Base-by-base conservation (phyloP, 352 stramenopile genomes). In the Phytophthora niederhauseri region DNA sequence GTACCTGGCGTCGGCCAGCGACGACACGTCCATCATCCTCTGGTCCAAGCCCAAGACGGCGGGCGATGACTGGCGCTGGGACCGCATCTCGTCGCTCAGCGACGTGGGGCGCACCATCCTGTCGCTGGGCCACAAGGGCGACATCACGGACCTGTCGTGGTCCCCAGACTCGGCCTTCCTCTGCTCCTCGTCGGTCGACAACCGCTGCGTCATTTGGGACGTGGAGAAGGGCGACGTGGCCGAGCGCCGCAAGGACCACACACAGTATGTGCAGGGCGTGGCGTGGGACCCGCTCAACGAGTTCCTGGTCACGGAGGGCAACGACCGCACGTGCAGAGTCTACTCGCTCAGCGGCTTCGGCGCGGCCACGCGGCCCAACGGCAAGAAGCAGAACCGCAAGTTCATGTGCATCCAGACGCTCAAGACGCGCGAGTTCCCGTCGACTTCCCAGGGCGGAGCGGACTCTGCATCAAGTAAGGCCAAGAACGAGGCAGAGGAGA, bases 191-290 rank as follows among this genome's bases (percentile, higher is more conserved):
- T 98, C 90, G 3, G 88, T 99, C 8, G 97, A 99, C 81, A 97
- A 98, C 64, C 90, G 87, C 41, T 87, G 89, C 9, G 82, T 95
- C 12, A 91, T 98, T 48, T 98, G 87, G 81, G 90, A 98, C 80
- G 74, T 89, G 7, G 77, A 87, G 36, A 92, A 83, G 31, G 81
- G 82, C 41, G 75, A 93, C 56, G 70, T 96, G 74, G 71, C 95
- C 66, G 94, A 95, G 79, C 74, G 79, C 31, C 72, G 92, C 79
- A 87, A 93, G 55, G 96, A 99, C 75, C 97, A 99, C 75, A 96
- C 83, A 45, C 91, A 98, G 71, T 99, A 98, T 77, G 95, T 99
- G 50, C 97, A 99, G 76, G 97, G 97, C 43, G 96, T 98, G n/a
- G 82, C 92, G 2, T 98, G 95, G 82, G 97, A 99, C 76, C 97